Base-by-base conservation (phyloP, 2,329 filamentous ascomycete genomes). In the Cyphellophora attinorum region DNA sequence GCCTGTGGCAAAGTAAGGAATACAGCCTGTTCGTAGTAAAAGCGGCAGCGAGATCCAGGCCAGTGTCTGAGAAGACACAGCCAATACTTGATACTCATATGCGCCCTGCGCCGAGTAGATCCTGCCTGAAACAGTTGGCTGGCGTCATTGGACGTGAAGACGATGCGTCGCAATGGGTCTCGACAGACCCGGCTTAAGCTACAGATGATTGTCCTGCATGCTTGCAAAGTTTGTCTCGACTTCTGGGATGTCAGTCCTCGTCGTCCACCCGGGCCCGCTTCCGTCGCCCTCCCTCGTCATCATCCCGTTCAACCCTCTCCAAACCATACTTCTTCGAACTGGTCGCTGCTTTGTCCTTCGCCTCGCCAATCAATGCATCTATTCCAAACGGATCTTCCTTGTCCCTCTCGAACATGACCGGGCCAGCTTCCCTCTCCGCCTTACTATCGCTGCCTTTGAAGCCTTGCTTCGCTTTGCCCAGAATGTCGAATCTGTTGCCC, bases 341-440 rank as follows among this genome's bases (percentile, higher is more conserved):
- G 3, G 71, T 64, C 38, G 64, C 69, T 6, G 54, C 52, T 13
- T 33, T 34, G 11, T 31, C 43, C 39, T 52, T 57, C 77, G 73
- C 50, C 57, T 95, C 86, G 21, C 76, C 81, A 56, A 98, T 76
- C 66, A 98, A 93, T 51, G 84, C 83, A 55, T 93, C 86, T 48
- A 96, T 91, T 32, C 93, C 88, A 58, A 96, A 96, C 1, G 86
- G 86, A 60, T 96, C 89, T 12, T 73, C 68, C 27, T 58, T 72
- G 34, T 95, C 89, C 60, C 89, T 93, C 60, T 96, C 89, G 51
- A 98, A 98, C 58, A 94, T 84, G 17, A 98, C 91, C 1, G 91
- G 91, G 4, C 91, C 91, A 41, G 75, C 76, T 76, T 94, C 88
- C 34, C 79, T 82, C 48, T 93, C 80, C 38, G 59, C 58, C 5